Percentiles rank a stretch among this genome's conserved stretches.
phyloP scores from a whole-genome alignment of 2,329 filamentous ascomycete species.

The Neoarthrinium moseri region DNA sequence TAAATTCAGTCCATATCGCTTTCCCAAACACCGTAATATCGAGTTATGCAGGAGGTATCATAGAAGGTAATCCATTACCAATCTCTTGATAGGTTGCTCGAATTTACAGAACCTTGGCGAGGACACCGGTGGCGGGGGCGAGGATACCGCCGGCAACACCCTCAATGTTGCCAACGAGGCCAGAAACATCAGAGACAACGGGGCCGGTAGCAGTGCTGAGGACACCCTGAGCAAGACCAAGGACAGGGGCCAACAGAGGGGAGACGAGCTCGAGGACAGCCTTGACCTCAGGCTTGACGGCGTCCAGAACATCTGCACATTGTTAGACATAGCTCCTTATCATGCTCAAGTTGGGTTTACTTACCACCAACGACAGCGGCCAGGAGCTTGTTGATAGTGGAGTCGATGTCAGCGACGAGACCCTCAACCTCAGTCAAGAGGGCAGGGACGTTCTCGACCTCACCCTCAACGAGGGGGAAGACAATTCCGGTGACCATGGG shows the following conservation, averaged over 20 bases:
- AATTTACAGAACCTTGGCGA: slow-evolving; percentile 9
- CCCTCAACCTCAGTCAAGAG: slow-evolving; percentile 19
- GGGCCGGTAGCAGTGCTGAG: slow-evolving; percentile 15
- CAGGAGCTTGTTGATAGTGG: slow-evolving; percentile 15
- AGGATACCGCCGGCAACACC: slow-evolving; percentile 14
- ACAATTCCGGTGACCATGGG: slow-evolving; percentile 18
- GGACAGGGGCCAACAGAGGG: slow-evolving; percentile 21
- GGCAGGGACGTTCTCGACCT: slow-evolving; percentile 20
- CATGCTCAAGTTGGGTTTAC: neutral
- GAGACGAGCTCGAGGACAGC: slow-evolving; percentile 19
- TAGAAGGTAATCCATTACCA: neutral
- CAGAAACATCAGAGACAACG: slow-evolving; percentile 17
- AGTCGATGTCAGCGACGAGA: slow-evolving; percentile 21
- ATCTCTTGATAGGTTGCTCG: neutral
- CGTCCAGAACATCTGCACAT: slow-evolving; percentile 18
- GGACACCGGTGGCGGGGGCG: slow-evolving; percentile 14
- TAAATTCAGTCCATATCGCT: slow-evolving; percentile 13
- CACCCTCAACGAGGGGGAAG: slow-evolving; percentile 17
- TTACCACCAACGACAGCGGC: slow-evolving; percentile 17
- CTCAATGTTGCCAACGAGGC: slow-evolving; percentile 16
- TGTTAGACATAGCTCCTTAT: slow-evolving; percentile 9
- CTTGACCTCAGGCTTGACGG: slow-evolving; percentile 25
- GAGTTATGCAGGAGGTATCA: too few species aligned
- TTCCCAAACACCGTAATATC: slow-evolving; percentile 15
- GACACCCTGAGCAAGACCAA: slow-evolving; percentile 18